phyloP scores from a whole-genome alignment of 108 stramenopile genomes.

The Craspedostauros australis region DNA sequence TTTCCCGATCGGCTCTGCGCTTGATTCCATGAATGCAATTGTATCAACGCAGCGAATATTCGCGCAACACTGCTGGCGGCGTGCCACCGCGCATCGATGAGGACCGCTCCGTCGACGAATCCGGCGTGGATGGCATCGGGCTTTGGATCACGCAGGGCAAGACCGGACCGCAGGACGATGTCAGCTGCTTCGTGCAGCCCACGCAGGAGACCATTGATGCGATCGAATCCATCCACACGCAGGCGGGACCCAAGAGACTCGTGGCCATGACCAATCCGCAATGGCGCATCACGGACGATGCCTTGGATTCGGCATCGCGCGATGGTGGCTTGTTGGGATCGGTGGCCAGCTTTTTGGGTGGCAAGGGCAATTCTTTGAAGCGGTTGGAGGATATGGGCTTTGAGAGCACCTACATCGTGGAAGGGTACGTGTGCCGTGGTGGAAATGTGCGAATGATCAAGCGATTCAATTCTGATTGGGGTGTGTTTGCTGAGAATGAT shows the following conservation, averaged over 20 bases:
- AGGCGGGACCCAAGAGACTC: slow-evolving; percentile 23
- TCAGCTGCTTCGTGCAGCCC: slow-evolving; percentile 77
- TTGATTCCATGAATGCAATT: neutral
- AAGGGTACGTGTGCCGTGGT: slow-evolving; percentile 85
- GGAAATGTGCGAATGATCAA: slow-evolving; percentile 77
- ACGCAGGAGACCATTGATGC: slow-evolving; percentile 63
- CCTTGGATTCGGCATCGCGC: slow-evolving; percentile 65
- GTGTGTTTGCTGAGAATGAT: slow-evolving; percentile 82
- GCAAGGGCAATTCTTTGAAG: slow-evolving; percentile 66
- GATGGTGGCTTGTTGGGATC: slow-evolving; percentile 43
- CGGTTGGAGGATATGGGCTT: slow-evolving; percentile 61
- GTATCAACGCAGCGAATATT: slow-evolving; percentile 7
- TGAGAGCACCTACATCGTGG: slow-evolving; percentile 49
- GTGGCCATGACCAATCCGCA: slow-evolving; percentile 79
- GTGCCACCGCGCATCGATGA: slow-evolving; percentile 72
- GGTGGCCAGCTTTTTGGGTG: slow-evolving; percentile 80
- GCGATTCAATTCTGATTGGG: slow-evolving; percentile 74
- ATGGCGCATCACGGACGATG: slow-evolving; percentile 85
- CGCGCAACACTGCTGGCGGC: slow-evolving; percentile 28
- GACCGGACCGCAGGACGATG: slow-evolving; percentile 37
- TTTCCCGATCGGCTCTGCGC: neutral
- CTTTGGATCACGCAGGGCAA: slow-evolving; percentile 60
- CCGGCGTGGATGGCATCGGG: slow-evolving; percentile 86
- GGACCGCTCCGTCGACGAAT: slow-evolving; percentile 79
- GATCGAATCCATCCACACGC: slow-evolving; percentile 41